phyloP scores from a whole-genome alignment of 129 eudicot genomes.

The Artemisia annua region DNA sequence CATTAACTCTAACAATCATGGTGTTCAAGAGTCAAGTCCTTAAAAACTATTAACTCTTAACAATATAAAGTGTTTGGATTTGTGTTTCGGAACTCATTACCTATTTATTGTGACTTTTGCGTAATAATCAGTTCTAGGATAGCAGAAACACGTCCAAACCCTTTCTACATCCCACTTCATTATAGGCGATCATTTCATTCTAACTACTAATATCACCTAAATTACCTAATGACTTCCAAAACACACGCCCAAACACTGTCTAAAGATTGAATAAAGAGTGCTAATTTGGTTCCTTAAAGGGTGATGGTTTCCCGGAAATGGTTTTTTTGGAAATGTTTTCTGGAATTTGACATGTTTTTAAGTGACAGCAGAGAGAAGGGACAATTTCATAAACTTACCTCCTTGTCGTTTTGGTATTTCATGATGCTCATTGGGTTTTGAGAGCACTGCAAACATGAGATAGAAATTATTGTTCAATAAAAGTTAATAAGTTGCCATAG shows the following conservation, averaged over 20 bases:
- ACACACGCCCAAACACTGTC: not conserved
- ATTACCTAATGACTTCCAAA: not conserved
- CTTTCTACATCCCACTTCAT: not conserved
- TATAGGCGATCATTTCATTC: not conserved
- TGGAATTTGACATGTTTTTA: too few species aligned
- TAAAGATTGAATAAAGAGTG: too few species aligned
- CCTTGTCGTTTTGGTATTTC: slow-evolving; percentile 97
- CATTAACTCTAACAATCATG: not conserved
- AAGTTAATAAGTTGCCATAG: not conserved
- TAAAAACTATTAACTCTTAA: too few species aligned
- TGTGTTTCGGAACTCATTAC: not conserved
- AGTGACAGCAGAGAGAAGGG: too few species aligned
- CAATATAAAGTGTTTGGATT: not conserved
- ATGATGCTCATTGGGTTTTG: slow-evolving; percentile 91
- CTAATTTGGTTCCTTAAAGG: not conserved
- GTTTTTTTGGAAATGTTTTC: too few species aligned
- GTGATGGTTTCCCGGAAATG: not conserved
- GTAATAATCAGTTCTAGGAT: not conserved
- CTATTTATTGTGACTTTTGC: not conserved
- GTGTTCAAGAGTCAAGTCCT: too few species aligned
- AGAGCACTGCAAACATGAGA: slow-evolving; percentile 68
- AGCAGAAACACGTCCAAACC: not conserved
- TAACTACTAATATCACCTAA: not conserved
- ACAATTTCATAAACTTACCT: slow-evolving; percentile 47
- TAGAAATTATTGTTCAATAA: not conserved